Base-by-base conservation (phyloP, 1,139 yeast species). In the Suhomyces coccinellae region DNA sequence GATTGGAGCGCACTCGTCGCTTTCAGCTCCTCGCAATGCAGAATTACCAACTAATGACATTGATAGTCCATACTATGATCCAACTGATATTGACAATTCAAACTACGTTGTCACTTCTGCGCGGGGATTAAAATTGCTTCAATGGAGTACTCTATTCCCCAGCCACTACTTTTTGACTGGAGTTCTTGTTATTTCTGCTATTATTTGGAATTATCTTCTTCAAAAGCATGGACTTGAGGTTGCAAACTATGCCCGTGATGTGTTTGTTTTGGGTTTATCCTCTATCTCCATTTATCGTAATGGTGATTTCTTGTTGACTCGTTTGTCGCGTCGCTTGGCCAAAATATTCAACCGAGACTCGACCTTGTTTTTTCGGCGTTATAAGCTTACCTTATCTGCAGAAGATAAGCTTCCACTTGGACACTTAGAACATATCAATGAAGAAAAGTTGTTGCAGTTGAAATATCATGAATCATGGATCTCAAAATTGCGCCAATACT, bases 1-100 rank as follows among this genome's bases (percentile, higher is more conserved):
- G 9, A 40, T 68, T 11, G 82, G 79, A 0, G 58, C 77, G 20
- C 65, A 57, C 51, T 62, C 75, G 8, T 66, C 82, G 0, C 43
- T 80, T 10, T 60, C 65, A 33, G 66, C 67, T 47, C 85, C 85
- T 0, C 33, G 46, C 9, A 69, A 69, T 44, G 82, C 83, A 1
- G 53, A 57, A 13, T 66, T 65, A 15, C 77, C 83, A 2, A 65
- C 63, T 40, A 52, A 55, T 8, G 63, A 66, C 24, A 49, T 45
- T 20, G 45, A 49, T 3, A 69, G 69, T 39, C 66, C 66, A 1
- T 52, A 66, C 20, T 80, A 68, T 59, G 82, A 80, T 54, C 76
- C 75, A 10, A 52, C 73, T 0, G 83, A 79, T 53, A 61, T 68
- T 33, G 80, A 77, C 48, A 51, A 50, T 9, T 58, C 64, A 7